Percentiles rank a stretch among this genome's conserved stretches.
Evolutionary conservation across 164 flowering plant genomes (phyloP).

Genomic region (Kingdonia uniflora): DNA sequence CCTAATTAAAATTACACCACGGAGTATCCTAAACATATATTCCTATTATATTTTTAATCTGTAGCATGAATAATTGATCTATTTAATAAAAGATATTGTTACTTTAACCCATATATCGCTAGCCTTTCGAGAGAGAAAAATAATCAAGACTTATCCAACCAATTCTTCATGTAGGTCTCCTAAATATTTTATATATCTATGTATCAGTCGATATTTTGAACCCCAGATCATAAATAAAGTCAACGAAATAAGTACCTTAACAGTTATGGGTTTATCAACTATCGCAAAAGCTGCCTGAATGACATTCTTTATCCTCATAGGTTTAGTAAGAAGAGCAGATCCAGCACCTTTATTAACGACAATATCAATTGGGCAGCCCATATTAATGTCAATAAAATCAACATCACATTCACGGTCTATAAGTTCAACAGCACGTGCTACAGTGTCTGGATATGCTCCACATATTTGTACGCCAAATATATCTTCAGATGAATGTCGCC

Average conservation of each 20-base stretch:
- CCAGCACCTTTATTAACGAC: conserved; percentile 97
- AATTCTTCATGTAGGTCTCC: no score
- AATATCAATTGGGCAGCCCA: conserved; percentile 98
- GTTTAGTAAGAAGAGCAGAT: conserved; percentile 84
- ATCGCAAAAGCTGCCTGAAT: conserved; percentile 61
- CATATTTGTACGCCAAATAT: conserved; percentile 95
- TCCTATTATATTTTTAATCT: no score
- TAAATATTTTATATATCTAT: no score
- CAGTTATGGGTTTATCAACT: conserved; percentile 64
- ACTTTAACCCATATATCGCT: no score
- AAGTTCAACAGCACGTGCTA: conserved; percentile 77
- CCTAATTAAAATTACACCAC: no score
- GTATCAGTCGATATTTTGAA: no score
- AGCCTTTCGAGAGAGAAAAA: no score
- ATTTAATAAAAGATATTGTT: no score
- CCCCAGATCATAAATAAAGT: neutral
- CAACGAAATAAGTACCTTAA: conserved; percentile 46
- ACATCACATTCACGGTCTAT: conserved; percentile 71
- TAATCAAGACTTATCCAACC: no score
- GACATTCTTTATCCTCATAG: conserved; percentile 72
- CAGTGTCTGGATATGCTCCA: conserved; percentile 90
- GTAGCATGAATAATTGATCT: no score
- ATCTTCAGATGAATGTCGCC: conserved; percentile 87
- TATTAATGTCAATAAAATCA: conserved; percentile 95
- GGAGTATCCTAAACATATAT: no score